phyloP scores from a whole-genome alignment of 1,284 basidiomycete species.

The Serendipita sp. region DNA sequence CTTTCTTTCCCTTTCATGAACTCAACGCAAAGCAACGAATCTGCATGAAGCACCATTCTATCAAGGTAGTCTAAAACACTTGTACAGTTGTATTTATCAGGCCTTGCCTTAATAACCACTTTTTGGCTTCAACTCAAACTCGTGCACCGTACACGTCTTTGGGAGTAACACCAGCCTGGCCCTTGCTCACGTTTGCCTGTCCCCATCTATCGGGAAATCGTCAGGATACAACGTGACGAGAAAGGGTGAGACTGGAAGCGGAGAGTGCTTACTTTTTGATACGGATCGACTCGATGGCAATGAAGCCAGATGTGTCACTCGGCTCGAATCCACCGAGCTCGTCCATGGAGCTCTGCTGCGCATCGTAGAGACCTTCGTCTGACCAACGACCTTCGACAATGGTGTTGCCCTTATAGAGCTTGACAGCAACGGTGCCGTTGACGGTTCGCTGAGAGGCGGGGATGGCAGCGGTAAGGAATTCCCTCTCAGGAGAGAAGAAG shows the following conservation, averaged over 20 bases:
- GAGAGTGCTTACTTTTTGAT: constrained; percentile 71
- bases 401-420: constrained; percentile 94
- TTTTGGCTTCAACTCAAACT: constrained; percentile 13
- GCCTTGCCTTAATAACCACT: not conserved
- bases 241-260: constrained; percentile 11
- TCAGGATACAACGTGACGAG: not conserved
- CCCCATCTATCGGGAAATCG: constrained; percentile 45
- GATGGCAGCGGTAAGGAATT: constrained; percentile 82
- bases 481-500: constrained; percentile 96
- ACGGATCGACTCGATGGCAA: constrained; percentile 87
- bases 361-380: constrained; percentile 90
- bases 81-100: no score
- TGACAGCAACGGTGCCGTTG: constrained; percentile 82
- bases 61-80: not conserved
- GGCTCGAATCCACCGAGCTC: constrained; percentile 96
- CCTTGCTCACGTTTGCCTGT: constrained; percentile 69
- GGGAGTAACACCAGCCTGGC: constrained; percentile 60
- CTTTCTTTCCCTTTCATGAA: no score
- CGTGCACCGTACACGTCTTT: constrained; percentile 65
- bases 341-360: constrained; percentile 97
- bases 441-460: constrained; percentile 92
- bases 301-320: constrained; percentile 84
- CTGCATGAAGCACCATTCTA: not conserved
- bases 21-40: no score
- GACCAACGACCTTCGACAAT: constrained; percentile 86